Evolutionary conservation across 495 filamentous ascomycete genomes (phyloP).

Genomic region (Melanomma pulvis-pyrius): DNA sequence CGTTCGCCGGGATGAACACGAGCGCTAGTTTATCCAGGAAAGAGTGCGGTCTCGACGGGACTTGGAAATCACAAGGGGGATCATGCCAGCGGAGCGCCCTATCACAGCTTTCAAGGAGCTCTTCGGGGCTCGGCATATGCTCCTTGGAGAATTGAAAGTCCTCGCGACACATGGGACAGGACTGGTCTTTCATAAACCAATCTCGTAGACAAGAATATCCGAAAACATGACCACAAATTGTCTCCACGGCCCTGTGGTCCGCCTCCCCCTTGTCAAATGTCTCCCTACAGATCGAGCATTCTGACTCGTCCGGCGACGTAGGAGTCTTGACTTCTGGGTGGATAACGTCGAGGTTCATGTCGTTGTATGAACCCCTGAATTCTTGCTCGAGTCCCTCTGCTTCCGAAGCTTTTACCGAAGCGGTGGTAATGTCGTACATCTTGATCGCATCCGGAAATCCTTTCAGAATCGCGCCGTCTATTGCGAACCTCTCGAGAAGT

Average conservation of each 20-base stretch:
- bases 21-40: neutral
- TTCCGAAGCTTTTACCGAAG: neutral
- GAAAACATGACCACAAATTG: conserved; percentile 13
- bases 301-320: neutral
- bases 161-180: conserved; percentile 10
- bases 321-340: conserved; percentile 10
- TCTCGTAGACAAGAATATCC: conserved; percentile 4
- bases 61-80: neutral
- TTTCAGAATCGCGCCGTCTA: neutral
- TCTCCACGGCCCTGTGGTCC: neutral
- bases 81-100: neutral
- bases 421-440: neutral
- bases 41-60: conserved; percentile 3
- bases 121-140: neutral
- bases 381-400: neutral
- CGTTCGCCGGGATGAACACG: conserved; percentile 4
- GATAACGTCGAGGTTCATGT: neutral
- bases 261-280: neutral
- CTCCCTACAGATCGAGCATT: conserved; percentile 6
- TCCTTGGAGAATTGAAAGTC: neutral
- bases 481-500: neutral
- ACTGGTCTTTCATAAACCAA: conserved; percentile 1
- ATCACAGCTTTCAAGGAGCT: neutral
- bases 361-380: neutral
- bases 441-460: neutral